phyloP scores from a whole-genome alignment of 305 asterid genomes.

The Solanum hybrid region DNA sequence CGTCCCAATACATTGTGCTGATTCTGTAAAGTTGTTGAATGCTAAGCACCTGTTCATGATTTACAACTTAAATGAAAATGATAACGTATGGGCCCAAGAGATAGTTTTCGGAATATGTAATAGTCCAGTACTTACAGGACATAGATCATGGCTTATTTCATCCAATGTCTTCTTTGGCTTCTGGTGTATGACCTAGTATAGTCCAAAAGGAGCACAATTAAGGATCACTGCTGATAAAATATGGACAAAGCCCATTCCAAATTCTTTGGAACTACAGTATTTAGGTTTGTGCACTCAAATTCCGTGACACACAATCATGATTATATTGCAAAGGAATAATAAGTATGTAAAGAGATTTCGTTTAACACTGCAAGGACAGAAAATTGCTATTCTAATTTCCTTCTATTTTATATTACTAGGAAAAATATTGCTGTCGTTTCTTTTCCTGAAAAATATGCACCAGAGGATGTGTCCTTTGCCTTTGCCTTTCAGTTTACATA shows the following conservation, averaged over 20 bases:
- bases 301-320: neutral
- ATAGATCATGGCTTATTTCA: conserved; percentile 91
- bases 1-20: conserved; percentile 99
- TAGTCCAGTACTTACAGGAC: conserved; percentile 60
- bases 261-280: neutral
- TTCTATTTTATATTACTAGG: neutral
- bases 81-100: neutral
- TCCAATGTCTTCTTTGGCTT: conserved; percentile 94
- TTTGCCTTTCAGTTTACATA: neutral
- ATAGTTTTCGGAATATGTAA: neutral
- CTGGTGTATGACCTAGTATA: conserved; percentile 84
- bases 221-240: neutral
- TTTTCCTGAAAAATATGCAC: neutral
- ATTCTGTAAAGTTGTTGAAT: conserved; percentile 94
- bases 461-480: neutral
- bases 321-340: neutral
- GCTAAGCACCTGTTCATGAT: conserved; percentile 65
- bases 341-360: neutral
- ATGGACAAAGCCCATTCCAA: neutral
- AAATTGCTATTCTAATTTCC: neutral
- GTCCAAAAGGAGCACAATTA: conserved; percentile 9
- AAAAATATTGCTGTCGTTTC: neutral
- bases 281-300: neutral
- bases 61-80: conserved; percentile 5
- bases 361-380: neutral